These are phyloP conservation scores for Pseudisothecium myosuroides DNA, from an alignment of 225 moss, liverwort and hornwort species.

Conservation along the genomic window DNA sequence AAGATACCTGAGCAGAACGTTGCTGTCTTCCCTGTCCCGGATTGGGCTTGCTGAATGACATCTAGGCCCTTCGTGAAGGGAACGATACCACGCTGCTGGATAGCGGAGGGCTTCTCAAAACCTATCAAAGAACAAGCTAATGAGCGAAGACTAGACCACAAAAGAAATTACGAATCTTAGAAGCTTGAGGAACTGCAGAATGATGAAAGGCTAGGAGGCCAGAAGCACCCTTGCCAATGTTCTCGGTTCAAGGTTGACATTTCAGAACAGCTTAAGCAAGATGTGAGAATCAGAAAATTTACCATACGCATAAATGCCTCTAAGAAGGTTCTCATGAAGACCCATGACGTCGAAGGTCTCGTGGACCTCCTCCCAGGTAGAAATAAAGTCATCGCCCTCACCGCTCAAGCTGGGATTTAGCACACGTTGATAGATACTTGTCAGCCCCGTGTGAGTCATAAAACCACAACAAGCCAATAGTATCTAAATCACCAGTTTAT, in stretches of 20 bases:
- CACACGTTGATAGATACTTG: background rate
- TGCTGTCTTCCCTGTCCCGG: slow-evolving; percentile 61
- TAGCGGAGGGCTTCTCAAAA: slow-evolving; percentile 68
- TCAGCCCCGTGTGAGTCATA: background rate
- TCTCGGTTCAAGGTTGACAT: background rate
- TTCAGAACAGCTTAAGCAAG: background rate
- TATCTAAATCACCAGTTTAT: background rate
- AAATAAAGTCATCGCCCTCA: slow-evolving; percentile 67
- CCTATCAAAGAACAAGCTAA: background rate
- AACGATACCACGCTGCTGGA: slow-evolving; percentile 67
- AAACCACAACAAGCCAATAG: background rate
- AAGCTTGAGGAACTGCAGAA: background rate
- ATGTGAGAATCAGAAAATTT: background rate
- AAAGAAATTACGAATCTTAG: background rate
- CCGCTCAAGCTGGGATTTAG: slow-evolving; percentile 30
- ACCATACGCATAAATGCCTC: slow-evolving; percentile 74
- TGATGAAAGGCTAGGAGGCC: background rate
- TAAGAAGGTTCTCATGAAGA: slow-evolving; percentile 51
- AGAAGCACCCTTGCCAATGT: background rate
- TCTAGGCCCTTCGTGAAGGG: slow-evolving; percentile 64
- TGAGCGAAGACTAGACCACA: background rate
- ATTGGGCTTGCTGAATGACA: slow-evolving; percentile 66
- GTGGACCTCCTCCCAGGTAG: slow-evolving; percentile 69
- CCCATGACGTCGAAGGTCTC: slow-evolving; percentile 73
- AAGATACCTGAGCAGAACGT: slow-evolving; percentile 58